Percentiles rank a stretch among this genome's conserved stretches.
phyloP scores from a whole-genome alignment of 179 eudicot genomes.

The Patellifolia procumbens region DNA sequence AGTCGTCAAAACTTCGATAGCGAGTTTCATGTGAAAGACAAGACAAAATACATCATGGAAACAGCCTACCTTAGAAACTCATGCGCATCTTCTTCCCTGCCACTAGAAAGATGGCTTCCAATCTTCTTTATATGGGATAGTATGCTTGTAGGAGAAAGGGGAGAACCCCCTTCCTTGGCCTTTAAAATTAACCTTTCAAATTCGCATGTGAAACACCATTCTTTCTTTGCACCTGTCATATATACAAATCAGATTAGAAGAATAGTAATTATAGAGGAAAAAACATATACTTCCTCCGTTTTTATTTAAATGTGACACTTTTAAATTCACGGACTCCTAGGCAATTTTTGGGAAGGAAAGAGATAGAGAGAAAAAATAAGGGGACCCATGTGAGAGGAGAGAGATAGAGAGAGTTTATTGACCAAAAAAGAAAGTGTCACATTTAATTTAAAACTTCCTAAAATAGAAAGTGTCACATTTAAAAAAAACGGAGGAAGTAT shows the following conservation, averaged over 20 bases:
- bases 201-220: conserved; percentile 93
- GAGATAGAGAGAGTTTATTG: too few species aligned
- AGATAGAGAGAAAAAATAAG: too few species aligned
- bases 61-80: conserved; percentile 79
- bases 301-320: too few species aligned
- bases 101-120: conserved; percentile 69
- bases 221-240: conserved; percentile 58
- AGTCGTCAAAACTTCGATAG: background rate
- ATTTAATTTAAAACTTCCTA: too few species aligned
- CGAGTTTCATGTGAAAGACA: conserved; percentile 10
- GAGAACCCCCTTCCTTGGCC: conserved; percentile 53
- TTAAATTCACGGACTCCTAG: too few species aligned
- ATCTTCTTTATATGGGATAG: conserved; percentile 68
- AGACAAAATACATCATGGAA: background rate
- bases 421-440: too few species aligned
- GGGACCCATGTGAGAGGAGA: too few species aligned
- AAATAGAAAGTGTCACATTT: background rate
- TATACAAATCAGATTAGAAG: conserved; percentile 4
- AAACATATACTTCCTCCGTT: too few species aligned
- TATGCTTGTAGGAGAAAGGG: conserved; percentile 64
- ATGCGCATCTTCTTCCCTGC: conserved; percentile 95
- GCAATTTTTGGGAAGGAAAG: too few species aligned
- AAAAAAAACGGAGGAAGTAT: too few species aligned
- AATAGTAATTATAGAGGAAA: background rate
- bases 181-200: conserved; percentile 60